A percentile compares a stretch with the other conserved stretches of the same genome.
These are phyloP conservation scores for Harringtonia aguacate DNA, from an alignment of 2,329 filamentous ascomycete species.

Conservation along the genomic window DNA sequence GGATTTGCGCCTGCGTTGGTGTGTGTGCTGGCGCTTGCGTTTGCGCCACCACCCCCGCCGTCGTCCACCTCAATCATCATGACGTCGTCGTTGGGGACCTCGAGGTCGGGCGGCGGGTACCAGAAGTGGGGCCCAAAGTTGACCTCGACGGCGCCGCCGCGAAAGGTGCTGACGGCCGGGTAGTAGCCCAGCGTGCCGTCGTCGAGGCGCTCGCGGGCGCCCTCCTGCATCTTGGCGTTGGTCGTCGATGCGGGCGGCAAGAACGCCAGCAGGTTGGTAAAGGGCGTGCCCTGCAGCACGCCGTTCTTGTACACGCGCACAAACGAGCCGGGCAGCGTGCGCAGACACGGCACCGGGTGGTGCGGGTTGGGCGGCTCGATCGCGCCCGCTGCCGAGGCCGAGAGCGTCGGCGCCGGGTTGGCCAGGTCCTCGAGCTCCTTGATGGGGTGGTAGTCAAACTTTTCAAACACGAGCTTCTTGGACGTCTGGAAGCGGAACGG, in stretches of 20 bases:
- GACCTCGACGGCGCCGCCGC: conserved; percentile 80
- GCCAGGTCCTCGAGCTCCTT: conserved; percentile 82
- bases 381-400: conserved; percentile 15
- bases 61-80: conserved; percentile 29
- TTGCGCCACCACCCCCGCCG: neutral
- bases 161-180: conserved; percentile 84
- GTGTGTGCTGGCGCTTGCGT: too few species aligned
- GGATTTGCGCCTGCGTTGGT: too few species aligned
- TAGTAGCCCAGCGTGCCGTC: conserved; percentile 96
- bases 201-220: conserved; percentile 77
- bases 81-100: conserved; percentile 25
- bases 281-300: conserved; percentile 72
- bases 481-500: conserved; percentile 90
- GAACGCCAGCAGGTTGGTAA: conserved; percentile 80
- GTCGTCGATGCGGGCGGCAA: conserved; percentile 79
- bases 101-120: conserved; percentile 60
- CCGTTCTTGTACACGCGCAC: conserved; percentile 95
- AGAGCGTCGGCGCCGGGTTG: conserved; percentile 49
- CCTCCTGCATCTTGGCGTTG: conserved; percentile 57
- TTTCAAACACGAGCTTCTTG: conserved; percentile 78
- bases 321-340: conserved; percentile 74
- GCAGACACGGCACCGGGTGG: conserved; percentile 62
- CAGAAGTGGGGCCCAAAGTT: conserved; percentile 95
- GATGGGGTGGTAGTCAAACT: conserved; percentile 76
- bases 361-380: conserved; percentile 55